Evolutionary conservation across 441 rosid species (phyloP), one percentile per base, ranked within the genome.

Genomic region (Corymbia calophylla): DNA sequence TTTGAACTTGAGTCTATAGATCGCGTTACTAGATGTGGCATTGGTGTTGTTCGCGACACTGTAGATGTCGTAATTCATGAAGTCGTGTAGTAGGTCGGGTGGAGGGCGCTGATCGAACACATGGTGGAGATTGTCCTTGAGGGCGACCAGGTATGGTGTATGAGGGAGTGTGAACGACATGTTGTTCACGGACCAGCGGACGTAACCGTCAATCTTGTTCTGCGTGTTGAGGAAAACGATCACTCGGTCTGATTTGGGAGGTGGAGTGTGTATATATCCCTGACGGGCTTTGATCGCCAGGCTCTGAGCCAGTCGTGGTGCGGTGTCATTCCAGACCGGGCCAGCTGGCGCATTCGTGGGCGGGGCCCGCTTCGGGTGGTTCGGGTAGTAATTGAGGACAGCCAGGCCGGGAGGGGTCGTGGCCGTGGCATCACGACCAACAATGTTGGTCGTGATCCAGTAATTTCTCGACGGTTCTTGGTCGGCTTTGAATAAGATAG

Each of bases 201-300:
- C 3, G 14, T n/a, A 53, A 3, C 94, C 97, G 7, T 92, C 90
- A 9, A 94, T 91, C 14, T 1, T 53, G 87, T 95, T 97, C 86
- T 97, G 98, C 4, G 98, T 95, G 35, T 95, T 96, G 73, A 97
- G 92, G 21, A 96, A 66, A 9, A 95, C 92, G 1, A 97, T 93
- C 31, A 90, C 91, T 90, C 94, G 91, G 84, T 95, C 95, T 0
- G 96, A 47, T 2, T 54, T 84, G 31, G 35, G 49, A 1, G 99
- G 97, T 5, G 97, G 98, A 25, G 93, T 66, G 70, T 84, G 53
- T 31, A 91, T 35, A 91, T 90, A 91, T 55, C 92, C 94, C 73
- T 86, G 47, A 54, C 70, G 96, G 35, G 98, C 95, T 56, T 92
- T 95, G 39, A 94, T 93, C 87, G 95, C 93, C 27, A 89, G 47